Percentiles rank a stretch among this genome's conserved stretches.
These are phyloP conservation scores for Jimgerdemannia lactiflua DNA, from an alignment of 192 early-diverging fungal genomes.

Conservation along the genomic window DNA sequence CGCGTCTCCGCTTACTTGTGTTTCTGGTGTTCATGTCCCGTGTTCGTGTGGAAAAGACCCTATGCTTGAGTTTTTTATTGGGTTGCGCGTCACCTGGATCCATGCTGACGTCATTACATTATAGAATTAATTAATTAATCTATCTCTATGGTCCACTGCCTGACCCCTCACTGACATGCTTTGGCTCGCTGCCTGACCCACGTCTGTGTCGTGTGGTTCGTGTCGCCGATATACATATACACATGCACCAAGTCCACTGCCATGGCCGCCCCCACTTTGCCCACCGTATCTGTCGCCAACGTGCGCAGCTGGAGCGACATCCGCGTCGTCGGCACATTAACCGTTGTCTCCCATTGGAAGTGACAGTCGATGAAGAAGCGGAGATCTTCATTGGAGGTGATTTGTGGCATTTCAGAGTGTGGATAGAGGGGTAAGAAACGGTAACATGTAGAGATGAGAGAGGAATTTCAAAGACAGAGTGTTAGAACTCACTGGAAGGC, in stretches of 20 bases:
- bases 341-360: neutral
- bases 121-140: too few species aligned
- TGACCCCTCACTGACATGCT: too few species aligned
- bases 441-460: neutral
- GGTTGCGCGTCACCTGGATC: too few species aligned
- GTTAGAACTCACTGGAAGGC: neutral
- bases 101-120: too few species aligned
- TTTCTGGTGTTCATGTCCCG: too few species aligned
- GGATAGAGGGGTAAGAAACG: neutral
- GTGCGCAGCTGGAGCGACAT: neutral
- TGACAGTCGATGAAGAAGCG: neutral
- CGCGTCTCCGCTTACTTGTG: too few species aligned
- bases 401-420: neutral
- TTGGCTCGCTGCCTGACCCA: too few species aligned
- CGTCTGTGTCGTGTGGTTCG: neutral
- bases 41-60: too few species aligned
- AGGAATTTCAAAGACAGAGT: neutral
- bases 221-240: neutral
- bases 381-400: neutral
- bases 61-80: too few species aligned
- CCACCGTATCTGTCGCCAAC: neutral
- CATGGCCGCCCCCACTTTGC: neutral
- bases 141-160: too few species aligned
- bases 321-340: neutral
- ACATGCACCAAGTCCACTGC: neutral